Conservation (phyloP, 225 moss, liverwort and hornwort genomes). For the Pseudisothecium myosuroides region DNA sequence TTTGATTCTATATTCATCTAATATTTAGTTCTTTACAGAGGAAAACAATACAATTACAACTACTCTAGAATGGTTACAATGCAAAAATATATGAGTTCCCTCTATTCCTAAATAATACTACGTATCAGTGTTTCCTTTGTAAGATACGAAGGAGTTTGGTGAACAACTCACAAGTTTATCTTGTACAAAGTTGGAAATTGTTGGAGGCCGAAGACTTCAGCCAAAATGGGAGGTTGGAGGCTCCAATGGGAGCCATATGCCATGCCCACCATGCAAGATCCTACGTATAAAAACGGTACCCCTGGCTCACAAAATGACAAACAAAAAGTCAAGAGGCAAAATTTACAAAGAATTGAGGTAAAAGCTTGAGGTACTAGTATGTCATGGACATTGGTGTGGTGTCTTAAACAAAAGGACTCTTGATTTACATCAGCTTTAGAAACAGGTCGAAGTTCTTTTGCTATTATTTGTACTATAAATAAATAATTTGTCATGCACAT, state of each 20-base stretch:
- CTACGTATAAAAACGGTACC: slow-evolving; percentile 26
- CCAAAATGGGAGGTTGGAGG: slow-evolving; percentile 32
- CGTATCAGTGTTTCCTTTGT: neutral
- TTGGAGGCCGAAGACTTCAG: slow-evolving; percentile 38
- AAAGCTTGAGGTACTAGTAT: too few species aligned
- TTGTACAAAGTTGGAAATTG: slow-evolving; percentile 44
- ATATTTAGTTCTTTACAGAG: neutral
- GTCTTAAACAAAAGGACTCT: neutral
- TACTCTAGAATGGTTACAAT: neutral
- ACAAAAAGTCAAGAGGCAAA: neutral
- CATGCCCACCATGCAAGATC: slow-evolving; percentile 39
- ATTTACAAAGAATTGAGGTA: neutral
- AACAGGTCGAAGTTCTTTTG: rapidly evolving
- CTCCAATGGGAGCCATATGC: slow-evolving; percentile 47
- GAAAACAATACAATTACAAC: neutral
- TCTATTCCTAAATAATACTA: neutral
- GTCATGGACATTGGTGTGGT: neutral
- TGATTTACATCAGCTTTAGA: too few species aligned
- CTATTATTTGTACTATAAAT: neutral
- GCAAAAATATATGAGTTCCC: neutral
- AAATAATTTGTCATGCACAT: neutral
- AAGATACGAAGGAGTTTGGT: neutral
- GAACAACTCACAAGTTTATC: slow-evolving; percentile 9
- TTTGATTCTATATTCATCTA: neutral
- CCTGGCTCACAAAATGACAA: neutral